phyloP scores from a whole-genome alignment of 2,329 filamentous ascomycete species.

The Epichloe glyceriae region DNA sequence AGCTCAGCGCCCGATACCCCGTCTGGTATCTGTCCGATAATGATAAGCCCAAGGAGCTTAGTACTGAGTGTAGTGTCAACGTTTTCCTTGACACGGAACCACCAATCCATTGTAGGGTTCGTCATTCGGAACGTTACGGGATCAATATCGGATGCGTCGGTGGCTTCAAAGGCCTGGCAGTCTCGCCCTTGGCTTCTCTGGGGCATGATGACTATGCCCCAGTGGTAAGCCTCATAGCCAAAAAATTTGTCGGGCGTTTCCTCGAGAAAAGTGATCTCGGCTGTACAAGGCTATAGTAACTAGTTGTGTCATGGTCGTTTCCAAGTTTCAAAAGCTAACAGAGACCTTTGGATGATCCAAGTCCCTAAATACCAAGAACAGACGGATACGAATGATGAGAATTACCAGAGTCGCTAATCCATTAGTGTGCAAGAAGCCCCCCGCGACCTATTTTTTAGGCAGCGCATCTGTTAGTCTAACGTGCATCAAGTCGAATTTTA shows the following conservation, averaged over 20 bases:
- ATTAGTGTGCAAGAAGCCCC: too few species aligned
- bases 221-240: conserved; percentile 19
- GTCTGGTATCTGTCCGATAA: conserved; percentile 14
- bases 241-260: conserved; percentile 12
- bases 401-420: too few species aligned
- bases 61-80: conserved; percentile 8
- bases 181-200: conserved; percentile 5
- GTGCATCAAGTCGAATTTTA: too few species aligned
- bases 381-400: too few species aligned
- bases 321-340: neutral
- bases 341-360: neutral
- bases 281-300: conserved; percentile 16
- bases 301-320: conserved; percentile 7
- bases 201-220: conserved; percentile 17
- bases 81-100: conserved; percentile 11
- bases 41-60: conserved; percentile 17
- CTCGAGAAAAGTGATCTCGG: conserved; percentile 16
- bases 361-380: too few species aligned
- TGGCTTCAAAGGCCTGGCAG: conserved; percentile 16
- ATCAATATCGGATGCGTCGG: conserved; percentile 18
- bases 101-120: conserved; percentile 22
- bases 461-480: too few species aligned
- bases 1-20: conserved; percentile 10
- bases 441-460: too few species aligned
- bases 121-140: conserved; percentile 17